Percentiles rank a stretch among this genome's conserved stretches.
phyloP scores from a whole-genome alignment of 495 filamentous ascomycete genomes.

The Venustampulla echinocandica region DNA sequence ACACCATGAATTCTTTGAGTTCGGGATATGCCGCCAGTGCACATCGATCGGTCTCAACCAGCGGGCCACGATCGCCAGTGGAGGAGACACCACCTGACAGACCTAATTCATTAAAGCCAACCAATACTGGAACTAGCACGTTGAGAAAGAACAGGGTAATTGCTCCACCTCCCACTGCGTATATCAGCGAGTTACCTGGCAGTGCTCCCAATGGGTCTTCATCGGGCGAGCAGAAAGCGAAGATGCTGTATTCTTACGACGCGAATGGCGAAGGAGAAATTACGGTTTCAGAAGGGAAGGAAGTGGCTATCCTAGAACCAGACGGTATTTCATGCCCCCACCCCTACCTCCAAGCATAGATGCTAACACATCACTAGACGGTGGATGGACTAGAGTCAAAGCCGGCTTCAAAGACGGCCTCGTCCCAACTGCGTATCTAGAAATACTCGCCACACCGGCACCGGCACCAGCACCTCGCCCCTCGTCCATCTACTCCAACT shows the following conservation, averaged over 20 bases:
- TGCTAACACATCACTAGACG: conserved; percentile 46
- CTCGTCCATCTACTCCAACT: conserved; percentile 69
- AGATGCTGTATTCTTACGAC: conserved; percentile 84
- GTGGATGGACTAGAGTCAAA: conserved; percentile 84
- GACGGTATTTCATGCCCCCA: conserved; percentile 58
- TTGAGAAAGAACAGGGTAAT: conserved; percentile 61
- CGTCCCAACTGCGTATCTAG: conserved; percentile 78
- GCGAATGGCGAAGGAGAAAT: conserved; percentile 72
- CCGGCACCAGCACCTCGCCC: conserved; percentile 42
- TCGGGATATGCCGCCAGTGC: conserved; percentile 81
- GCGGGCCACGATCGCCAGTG: conserved; percentile 38
- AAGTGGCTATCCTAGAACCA: conserved; percentile 70
- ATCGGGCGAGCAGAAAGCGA: conserved; percentile 55
- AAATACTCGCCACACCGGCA: conserved; percentile 31
- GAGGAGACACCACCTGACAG: conserved; percentile 26
- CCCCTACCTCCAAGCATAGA: background rate
- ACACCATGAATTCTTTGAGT: conserved; percentile 89
- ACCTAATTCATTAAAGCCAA: conserved; percentile 27
- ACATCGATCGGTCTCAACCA: conserved; percentile 59
- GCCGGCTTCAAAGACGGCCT: conserved; percentile 63
- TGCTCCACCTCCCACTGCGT: conserved; percentile 78
- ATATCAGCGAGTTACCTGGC: conserved; percentile 56
- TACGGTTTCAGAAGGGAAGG: conserved; percentile 64
- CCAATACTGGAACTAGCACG: conserved; percentile 19
- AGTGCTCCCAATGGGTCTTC: conserved; percentile 29